Evolutionary conservation across 768 basidiomycete species (phyloP).

Genomic region (Pisolithus marmoratus): DNA sequence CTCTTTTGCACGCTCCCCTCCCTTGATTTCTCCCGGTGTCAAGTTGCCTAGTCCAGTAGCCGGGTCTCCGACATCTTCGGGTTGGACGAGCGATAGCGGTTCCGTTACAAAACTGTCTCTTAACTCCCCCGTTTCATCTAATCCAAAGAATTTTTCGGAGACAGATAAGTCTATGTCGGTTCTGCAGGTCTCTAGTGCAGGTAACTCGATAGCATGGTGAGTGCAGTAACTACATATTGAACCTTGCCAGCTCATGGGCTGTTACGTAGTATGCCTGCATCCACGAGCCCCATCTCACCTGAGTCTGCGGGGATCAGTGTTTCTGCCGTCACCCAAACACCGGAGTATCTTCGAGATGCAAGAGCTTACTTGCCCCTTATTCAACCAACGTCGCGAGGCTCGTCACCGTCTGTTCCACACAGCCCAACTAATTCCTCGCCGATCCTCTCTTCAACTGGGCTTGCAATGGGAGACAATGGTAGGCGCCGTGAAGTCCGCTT

Average conservation of each 20-base stretch:
- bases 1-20: conserved; percentile 23
- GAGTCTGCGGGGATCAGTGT: conserved; percentile 28
- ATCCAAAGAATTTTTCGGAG: conserved; percentile 5
- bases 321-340: conserved; percentile 24
- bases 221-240: not conserved
- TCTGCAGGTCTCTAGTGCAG: conserved; percentile 21
- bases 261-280: conserved; percentile 17
- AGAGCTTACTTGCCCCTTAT: conserved; percentile 29
- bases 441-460: conserved; percentile 26
- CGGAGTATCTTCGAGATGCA: conserved; percentile 28
- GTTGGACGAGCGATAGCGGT: conserved; percentile 25
- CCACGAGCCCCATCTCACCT: conserved; percentile 27
- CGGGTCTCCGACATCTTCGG: conserved; percentile 19
- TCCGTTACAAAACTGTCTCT: conserved; percentile 12
- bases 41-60: conserved; percentile 21
- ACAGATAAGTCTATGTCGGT: conserved; percentile 6
- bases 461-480: conserved; percentile 20
- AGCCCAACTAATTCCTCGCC: conserved; percentile 23
- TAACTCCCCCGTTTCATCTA: conserved; percentile 4
- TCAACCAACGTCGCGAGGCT: conserved; percentile 11
- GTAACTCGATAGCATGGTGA: conserved; percentile 11
- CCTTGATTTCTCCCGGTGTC: conserved; percentile 23
- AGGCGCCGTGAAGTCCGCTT: conserved; percentile 30
- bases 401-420: conserved; percentile 7
- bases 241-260: not conserved